Percentiles rank a stretch among this genome's conserved stretches.
phyloP scores from a whole-genome alignment of 2,329 filamentous ascomycete genomes.

The Sporothrix pallida region DNA sequence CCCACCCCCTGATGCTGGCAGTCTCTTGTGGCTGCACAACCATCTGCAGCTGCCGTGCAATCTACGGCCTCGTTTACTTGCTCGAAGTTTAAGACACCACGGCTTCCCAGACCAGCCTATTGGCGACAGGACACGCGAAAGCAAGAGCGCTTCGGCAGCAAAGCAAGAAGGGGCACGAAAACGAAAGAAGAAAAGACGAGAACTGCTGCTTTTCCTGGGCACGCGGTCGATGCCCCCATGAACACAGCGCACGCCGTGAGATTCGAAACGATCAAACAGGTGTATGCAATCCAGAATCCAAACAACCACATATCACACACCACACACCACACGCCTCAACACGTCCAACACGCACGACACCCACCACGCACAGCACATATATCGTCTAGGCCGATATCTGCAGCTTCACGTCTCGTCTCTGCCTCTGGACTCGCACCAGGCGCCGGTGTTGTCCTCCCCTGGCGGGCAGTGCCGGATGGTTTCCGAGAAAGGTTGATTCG shows the following conservation, averaged over 20 bases:
- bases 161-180: not conserved
- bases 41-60: constrained; percentile 25
- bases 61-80: constrained; percentile 33
- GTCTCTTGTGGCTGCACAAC: constrained; percentile 23
- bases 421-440: not conserved
- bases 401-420: not conserved
- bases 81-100: constrained; percentile 31
- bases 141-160: not conserved
- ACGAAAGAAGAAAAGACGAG: not conserved
- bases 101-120: constrained; percentile 10
- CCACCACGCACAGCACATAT: not conserved
- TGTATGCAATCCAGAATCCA: not conserved
- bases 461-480: constrained; percentile 29
- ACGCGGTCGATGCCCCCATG: not conserved
- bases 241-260: constrained; percentile 17
- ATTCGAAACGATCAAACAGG: constrained; percentile 19
- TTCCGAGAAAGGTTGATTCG: constrained; percentile 30
- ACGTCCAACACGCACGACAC: not conserved
- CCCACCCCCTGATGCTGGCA: constrained; percentile 27
- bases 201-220: constrained; percentile 7
- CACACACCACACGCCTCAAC: not conserved
- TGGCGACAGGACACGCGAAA: not conserved
- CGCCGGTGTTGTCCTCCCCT: constrained; percentile 7
- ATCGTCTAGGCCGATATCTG: not conserved
- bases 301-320: not conserved